Conservation (phyloP, 2,329 filamentous ascomycete species). For the Dactylellina drechsleri region DNA sequence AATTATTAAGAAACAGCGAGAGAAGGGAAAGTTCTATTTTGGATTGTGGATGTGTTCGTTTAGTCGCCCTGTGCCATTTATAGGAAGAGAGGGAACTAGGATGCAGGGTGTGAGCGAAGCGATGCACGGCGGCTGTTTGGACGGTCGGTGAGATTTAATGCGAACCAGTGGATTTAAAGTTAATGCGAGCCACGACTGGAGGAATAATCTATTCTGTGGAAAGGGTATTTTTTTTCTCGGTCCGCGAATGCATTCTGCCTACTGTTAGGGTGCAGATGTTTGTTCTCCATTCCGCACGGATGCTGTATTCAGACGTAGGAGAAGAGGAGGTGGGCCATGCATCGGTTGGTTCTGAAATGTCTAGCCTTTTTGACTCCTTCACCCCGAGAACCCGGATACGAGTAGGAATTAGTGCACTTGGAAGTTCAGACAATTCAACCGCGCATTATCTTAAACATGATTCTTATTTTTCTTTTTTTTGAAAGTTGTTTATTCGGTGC, state of each 20-base stretch:
- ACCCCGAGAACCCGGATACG: constrained; percentile 1
- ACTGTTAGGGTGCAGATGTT: no score
- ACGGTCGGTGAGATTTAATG: constrained; percentile 32
- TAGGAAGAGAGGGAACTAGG: background rate
- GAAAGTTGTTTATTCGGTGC: no score
- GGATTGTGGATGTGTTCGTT: no score
- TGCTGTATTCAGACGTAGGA: background rate
- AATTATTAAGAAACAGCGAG: constrained; percentile 14
- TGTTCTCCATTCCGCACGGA: background rate
- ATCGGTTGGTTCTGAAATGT: constrained; percentile 10
- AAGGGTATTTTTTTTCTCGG: background rate
- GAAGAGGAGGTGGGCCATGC: background rate
- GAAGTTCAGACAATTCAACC: no score
- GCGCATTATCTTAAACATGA: background rate
- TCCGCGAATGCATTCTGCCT: background rate
- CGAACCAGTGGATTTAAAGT: constrained; percentile 30
- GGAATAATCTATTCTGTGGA: background rate
- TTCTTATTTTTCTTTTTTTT: constrained; percentile 1
- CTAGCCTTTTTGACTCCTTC: background rate
- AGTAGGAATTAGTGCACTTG: no score
- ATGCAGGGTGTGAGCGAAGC: constrained; percentile 20
- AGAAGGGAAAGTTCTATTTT: constrained; percentile 4
- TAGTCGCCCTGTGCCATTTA: constrained; percentile 31
- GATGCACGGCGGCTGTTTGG: constrained; percentile 53
- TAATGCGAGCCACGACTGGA: constrained; percentile 29